Conservation (phyloP, 495 filamentous ascomycete genomes). For the Rhizodiscina lignyota region DNA sequence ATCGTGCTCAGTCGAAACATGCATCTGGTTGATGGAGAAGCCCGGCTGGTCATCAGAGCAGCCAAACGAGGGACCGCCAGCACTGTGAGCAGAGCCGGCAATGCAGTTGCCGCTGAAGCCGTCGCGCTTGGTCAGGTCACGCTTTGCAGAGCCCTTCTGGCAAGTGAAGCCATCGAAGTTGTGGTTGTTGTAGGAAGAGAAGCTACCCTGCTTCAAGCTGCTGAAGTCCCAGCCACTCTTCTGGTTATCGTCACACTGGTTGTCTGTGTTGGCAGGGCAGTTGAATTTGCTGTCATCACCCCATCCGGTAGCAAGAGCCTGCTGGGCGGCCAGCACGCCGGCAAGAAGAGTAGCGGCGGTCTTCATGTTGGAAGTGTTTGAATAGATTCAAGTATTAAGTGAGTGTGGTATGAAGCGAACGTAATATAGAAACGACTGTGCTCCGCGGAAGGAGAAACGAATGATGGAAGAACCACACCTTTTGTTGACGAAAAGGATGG, state of each 20-base stretch:
- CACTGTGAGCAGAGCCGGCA: constrained; percentile 31
- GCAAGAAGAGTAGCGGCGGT: constrained; percentile 25
- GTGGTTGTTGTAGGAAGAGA: constrained; percentile 53
- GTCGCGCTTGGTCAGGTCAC: constrained; percentile 21
- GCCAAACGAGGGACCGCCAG: constrained; percentile 24
- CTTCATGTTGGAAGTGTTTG: too few relatives aligned
- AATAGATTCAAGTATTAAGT: too few relatives aligned
- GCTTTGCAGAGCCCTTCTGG: constrained; percentile 34
- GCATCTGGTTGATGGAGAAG: constrained; percentile 61
- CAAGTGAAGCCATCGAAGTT: constrained; percentile 57
- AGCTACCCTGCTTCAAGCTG: constrained; percentile 42
- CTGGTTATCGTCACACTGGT: constrained; percentile 55
- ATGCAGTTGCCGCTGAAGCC: constrained; percentile 46
- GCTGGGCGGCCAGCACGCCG: constrained; percentile 40
- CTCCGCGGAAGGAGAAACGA: too few relatives aligned
- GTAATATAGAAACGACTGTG: too few relatives aligned
- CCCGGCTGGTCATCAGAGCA: constrained; percentile 31
- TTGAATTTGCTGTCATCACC: constrained; percentile 37
- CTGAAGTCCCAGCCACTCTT: constrained; percentile 53
- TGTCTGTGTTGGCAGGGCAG: constrained; percentile 58
- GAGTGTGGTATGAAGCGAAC: too few relatives aligned
- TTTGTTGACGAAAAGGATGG: too few relatives aligned
- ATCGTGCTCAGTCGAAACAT: constrained; percentile 56
- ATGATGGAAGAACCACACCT: too few relatives aligned
- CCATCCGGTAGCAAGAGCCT: constrained; percentile 46